A percentile compares a stretch with the other conserved stretches of the same genome.
Evolutionary conservation across 2,329 filamentous ascomycete genomes (phyloP).

Genomic region (Microsporum ferrugineum): DNA sequence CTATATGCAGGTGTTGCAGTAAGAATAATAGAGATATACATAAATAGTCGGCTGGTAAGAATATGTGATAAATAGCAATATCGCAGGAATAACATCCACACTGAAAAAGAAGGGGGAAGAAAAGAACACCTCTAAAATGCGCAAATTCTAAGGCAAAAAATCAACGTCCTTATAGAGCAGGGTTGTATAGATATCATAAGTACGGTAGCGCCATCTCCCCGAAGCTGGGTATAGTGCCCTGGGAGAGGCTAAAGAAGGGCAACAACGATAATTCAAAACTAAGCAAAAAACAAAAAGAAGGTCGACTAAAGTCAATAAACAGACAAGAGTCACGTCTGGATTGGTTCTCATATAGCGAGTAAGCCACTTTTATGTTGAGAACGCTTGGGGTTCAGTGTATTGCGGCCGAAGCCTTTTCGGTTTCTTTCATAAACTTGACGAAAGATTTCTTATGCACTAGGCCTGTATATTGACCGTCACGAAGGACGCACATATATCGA

Average conservation of each 20-base stretch:
- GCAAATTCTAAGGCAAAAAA: neutral
- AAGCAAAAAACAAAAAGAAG: neutral
- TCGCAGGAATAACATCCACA: neutral
- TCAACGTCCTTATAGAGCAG: neutral
- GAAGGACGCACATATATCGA: constrained; percentile 80
- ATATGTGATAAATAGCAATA: neutral
- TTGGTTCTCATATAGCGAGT: neutral
- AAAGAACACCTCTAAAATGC: neutral
- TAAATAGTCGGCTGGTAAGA: neutral
- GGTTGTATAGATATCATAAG: too few species aligned
- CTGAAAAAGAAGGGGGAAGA: too few species aligned
- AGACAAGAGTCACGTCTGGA: neutral
- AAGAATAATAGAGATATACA: neutral
- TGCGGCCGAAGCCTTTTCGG: constrained; percentile 3
- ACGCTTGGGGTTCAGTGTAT: neutral
- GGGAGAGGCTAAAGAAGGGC: neutral
- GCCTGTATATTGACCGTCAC: constrained; percentile 74
- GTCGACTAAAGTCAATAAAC: neutral
- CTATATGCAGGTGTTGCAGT: neutral
- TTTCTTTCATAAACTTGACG: constrained; percentile 80
- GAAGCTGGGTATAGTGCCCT: neutral
- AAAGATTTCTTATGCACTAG: constrained; percentile 97
- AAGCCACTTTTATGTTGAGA: neutral
- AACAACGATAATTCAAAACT: neutral
- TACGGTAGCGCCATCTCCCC: too few species aligned